Percentiles rank a stretch among this genome's conserved stretches.
Evolutionary conservation across 257 asterid genomes (phyloP).

Genomic region (Cordia subcordata): DNA sequence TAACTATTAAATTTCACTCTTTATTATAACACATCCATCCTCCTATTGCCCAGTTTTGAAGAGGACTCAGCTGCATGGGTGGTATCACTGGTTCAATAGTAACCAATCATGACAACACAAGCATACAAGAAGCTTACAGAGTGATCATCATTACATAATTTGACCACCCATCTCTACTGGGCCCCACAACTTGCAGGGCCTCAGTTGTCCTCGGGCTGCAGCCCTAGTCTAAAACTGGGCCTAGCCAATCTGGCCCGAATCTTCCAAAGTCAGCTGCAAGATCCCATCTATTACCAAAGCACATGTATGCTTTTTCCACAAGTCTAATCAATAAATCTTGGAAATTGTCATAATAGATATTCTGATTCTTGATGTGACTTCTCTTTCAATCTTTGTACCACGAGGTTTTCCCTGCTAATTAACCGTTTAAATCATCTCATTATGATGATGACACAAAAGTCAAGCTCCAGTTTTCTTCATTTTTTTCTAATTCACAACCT

Average conservation of each 20-base stretch:
- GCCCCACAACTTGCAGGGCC: background rate
- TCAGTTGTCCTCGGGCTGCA: background rate
- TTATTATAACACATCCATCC: too few relatives aligned
- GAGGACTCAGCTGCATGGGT: background rate
- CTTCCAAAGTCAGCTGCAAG: constrained; percentile 20
- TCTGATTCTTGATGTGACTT: constrained; percentile 28
- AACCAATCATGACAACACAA: background rate
- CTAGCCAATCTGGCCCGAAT: constrained; percentile 13
- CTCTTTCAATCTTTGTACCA: background rate
- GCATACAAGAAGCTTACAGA: background rate
- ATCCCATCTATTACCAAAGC: constrained; percentile 11
- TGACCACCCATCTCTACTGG: background rate
- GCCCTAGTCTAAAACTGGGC: constrained; percentile 7
- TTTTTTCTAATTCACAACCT: too few relatives aligned
- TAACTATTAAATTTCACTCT: too few relatives aligned
- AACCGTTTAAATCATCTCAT: constrained; percentile 20
- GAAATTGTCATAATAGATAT: constrained; percentile 20
- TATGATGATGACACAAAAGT: constrained; percentile 2
- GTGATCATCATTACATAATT: background rate
- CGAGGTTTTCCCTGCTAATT: background rate
- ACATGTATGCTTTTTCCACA: background rate
- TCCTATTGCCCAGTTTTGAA: too few relatives aligned
- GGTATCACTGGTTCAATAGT: background rate
- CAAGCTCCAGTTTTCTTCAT: too few relatives aligned
- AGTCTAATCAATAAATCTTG: constrained; percentile 26